These are phyloP conservation scores for Wickerhamomyces chaumierensis DNA, from an alignment of 805 yeast genomes.

Conservation along the genomic window DNA sequence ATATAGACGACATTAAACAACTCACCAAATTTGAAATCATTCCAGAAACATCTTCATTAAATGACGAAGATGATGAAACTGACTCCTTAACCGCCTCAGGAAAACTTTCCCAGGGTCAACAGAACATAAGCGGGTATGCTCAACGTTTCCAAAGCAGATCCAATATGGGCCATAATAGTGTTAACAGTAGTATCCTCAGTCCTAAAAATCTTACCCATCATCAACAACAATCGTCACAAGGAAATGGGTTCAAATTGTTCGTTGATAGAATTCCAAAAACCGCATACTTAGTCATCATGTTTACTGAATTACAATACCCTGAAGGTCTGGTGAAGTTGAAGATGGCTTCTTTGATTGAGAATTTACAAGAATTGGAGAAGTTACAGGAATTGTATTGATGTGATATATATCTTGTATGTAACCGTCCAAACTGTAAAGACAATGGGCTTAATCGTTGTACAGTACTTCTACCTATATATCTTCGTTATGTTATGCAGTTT, in stretches of 20 bases:
- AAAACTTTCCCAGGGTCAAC: too few relatives aligned
- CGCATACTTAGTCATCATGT: conserved; percentile 10
- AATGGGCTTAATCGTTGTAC: too few relatives aligned
- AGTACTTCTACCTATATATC: too few relatives aligned
- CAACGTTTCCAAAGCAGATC: background rate
- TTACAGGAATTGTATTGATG: conserved; percentile 17
- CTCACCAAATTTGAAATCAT: conserved; percentile 1
- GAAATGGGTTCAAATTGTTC: background rate
- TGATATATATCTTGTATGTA: too few relatives aligned
- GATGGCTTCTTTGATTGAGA: conserved; percentile 5
- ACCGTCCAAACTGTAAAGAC: too few relatives aligned
- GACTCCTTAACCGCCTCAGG: too few relatives aligned
- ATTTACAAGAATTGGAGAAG: conserved; percentile 11
- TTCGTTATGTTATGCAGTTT: too few relatives aligned
- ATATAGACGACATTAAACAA: conserved; percentile 4
- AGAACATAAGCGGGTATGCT: too few relatives aligned
- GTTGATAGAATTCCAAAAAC: conserved; percentile 7
- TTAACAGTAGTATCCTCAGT: conserved; percentile 1
- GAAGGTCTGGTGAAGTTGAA: conserved; percentile 13
- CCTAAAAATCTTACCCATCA: too few relatives aligned
- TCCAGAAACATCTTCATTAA: background rate
- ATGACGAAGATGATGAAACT: background rate
- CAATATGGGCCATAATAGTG: conserved; percentile 5
- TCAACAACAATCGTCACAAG: background rate
- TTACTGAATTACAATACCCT: conserved; percentile 16